Evolutionary conservation across 176 grass and related monocot genomes (phyloP), one percentile per base, ranked within the genome.

Genomic region (Pontederia crassipes): DNA sequence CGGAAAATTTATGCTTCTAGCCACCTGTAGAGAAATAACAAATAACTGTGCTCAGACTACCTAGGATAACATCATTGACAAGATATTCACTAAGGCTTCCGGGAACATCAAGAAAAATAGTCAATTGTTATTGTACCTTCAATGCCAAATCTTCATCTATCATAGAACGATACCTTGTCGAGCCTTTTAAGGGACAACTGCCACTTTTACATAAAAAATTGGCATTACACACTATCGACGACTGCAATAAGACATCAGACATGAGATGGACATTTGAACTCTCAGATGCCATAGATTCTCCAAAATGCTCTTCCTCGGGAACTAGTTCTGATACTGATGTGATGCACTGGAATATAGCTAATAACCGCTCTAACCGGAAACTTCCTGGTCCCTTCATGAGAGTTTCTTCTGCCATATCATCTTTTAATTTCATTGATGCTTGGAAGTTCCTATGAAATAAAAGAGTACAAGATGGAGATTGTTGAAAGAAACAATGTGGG

Each of bases 341-440:
- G n/a, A n/a, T n/a, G n/a, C n/a, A n/a, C n/a, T 97, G 87, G 74
- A 91, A 97, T 74, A 97, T 97, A 64, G 87, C 93, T 57, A 97
- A 75, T n/a, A 88, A 80, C 62, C 93, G 85, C 76, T 97, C 93
- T 52, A 97, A 78, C 56, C 87, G 92, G 75, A 92, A 97, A 65
- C 75, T 88, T 47, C 87, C 87, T 28, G 84, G 93, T 32, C 93
- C 87, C 67, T 97, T 97, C 75, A 85, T 81, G 74, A 92, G 81
- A 66, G 83, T 76, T 72, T 97, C 93, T 83, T 85, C 84, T 11
- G 73, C 84, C 56, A 73, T 56, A 28, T 50, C 77, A 15, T 91
- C 84, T 64, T 85, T 85, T 69, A 65, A 72, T 50, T 82, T 68
- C 24, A 88, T 67, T 1, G 79, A 80, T 15, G 84, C 64, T 55